Evolutionary conservation across 768 basidiomycete species (phyloP), one percentile per base, ranked within the genome.

Genomic region (Boletus sensibilis): DNA sequence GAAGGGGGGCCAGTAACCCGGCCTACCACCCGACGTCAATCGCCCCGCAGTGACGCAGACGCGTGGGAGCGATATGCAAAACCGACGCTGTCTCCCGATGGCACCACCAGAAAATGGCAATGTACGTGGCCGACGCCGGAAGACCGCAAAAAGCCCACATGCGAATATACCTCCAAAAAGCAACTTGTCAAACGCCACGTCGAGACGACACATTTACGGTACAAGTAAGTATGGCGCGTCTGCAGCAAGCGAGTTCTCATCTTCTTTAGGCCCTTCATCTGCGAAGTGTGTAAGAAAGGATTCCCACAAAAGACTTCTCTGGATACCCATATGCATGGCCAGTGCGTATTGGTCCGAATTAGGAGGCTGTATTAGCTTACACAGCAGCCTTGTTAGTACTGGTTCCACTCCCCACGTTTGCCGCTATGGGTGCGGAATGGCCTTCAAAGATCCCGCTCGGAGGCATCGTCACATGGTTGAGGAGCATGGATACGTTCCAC

Each of bases 161-260:
- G 81, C 59, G 66, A 72, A 21, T 81, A 81, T 58, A 65, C 67
- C 34, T 74, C 78, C 25, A 83, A 84, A 64, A 86, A 83, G 68
- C 86, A 87, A 65, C 76, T 86, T 41, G 82, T 88, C 55, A 87
- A 86, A 68, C 78, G 87, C 27, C 87, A 88, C 67, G 76, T 88
- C 45, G 78, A 84, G 68, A 81, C 81, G 10, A 82, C 79, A 14
- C 87, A 88, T 64, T 66, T 88, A 44, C 76, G 79, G 49, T 76
- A 82, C 61, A 84, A 82, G 87, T 84, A 57, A 57, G 82, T 58
- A 39, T 64, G n/a, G 38, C 37, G 38, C 39, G 33, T 52, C 64
- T 43, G 47, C 51, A n/a, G 37, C n/a, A 43, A 49, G 45, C 42
- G n/a, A 25, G 38, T 42, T 54, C 64, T 66, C 58, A 61, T 58